Base-by-base conservation (phyloP, 495 filamentous ascomycete species). In the Hypoxylon subgilvum region DNA sequence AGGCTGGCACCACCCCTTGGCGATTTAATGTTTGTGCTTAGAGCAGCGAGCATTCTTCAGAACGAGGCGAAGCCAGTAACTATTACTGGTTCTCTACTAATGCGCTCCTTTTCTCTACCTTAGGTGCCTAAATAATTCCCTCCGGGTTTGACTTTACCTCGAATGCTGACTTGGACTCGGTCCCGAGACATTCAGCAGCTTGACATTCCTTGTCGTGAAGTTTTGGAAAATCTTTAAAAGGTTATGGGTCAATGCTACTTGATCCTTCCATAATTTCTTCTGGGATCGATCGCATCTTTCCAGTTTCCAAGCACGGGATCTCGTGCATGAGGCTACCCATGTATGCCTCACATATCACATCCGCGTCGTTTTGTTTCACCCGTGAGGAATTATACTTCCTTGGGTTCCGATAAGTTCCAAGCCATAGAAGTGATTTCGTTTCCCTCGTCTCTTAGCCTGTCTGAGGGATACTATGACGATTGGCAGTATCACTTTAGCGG, bases 181-280 rank as follows among this genome's bases (percentile, higher is more conserved):
- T 38, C 59, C 59, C 59, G 59, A 57, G 16, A 53, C 6, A 13
- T 28, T 50, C 18, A 14, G 31, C 19, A 36, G 39, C 18, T 38
- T 21, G n/a, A 10, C 1, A 32, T 10, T 12, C 14, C 51, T 19
- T 56, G n/a, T 32, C 19, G 10, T 46, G 10, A 39, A 13, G 14
- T 6, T 35, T 30, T 28, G 45, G 47, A 35, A 48, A 39, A 1
- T 46, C 25, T 5, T 32, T 21, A n/a, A 13, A 44, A 36, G 47
- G 47, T 52, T 28, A 16, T 13, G 41, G 39, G 36, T 41, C 52
- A 52, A 52, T 46, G 41, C 52, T 31, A 52, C 52, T 62, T 40
- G 47, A 57, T 63, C 59, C 59, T 57, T 32, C 42, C 46, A 39
- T 35, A 57, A 22, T 53, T 57, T 57, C 38, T 38, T n/a, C 25